Percentiles rank a stretch among this genome's conserved stretches.
phyloP scores from a whole-genome alignment of 2,329 filamentous ascomycete species.

The Neofusicoccum laricinum region DNA sequence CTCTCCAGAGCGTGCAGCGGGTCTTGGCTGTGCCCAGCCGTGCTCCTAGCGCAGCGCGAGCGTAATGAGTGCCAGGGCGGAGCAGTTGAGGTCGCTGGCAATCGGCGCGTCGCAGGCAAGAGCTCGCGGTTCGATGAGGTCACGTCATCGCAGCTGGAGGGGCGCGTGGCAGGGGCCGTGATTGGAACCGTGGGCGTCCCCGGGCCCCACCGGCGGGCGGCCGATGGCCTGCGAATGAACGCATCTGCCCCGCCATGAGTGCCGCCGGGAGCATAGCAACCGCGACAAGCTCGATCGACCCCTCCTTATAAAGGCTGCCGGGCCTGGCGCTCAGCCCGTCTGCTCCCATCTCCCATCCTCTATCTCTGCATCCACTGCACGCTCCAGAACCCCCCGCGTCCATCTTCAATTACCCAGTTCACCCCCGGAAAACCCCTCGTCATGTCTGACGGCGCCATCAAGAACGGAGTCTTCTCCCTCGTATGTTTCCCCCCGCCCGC shows the following conservation, averaged over 20 bases:
- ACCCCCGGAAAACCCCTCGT: background rate
- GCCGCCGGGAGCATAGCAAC: background rate
- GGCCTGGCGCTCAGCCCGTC: background rate
- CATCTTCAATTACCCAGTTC: background rate
- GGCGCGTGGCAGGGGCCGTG: background rate
- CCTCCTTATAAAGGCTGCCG: conserved; percentile 12
- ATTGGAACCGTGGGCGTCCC: conserved; percentile 1
- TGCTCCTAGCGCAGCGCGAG: background rate
- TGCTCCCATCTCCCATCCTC: background rate
- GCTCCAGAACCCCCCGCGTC: background rate
- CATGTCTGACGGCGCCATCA: conserved; percentile 30
- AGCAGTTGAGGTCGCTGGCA: background rate
- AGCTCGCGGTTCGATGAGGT: background rate
- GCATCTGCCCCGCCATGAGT: conserved; percentile 6
- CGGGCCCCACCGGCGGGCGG: conserved; percentile 3
- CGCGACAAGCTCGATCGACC: background rate
- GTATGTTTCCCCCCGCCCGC: conserved; percentile 5
- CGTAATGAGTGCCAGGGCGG: background rate
- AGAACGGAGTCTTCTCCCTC: conserved; percentile 34
- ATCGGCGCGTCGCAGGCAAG: background rate
- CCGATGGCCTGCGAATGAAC: conserved; percentile 7
- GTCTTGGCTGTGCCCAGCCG: background rate
- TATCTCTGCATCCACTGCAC: background rate
- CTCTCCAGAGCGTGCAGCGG: background rate
- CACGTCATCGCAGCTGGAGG: conserved; percentile 2